Percentiles rank a stretch among this genome's conserved stretches.
Conservation (phyloP, 257 asterid genomes). For the Solanum sejunctum region DNA sequence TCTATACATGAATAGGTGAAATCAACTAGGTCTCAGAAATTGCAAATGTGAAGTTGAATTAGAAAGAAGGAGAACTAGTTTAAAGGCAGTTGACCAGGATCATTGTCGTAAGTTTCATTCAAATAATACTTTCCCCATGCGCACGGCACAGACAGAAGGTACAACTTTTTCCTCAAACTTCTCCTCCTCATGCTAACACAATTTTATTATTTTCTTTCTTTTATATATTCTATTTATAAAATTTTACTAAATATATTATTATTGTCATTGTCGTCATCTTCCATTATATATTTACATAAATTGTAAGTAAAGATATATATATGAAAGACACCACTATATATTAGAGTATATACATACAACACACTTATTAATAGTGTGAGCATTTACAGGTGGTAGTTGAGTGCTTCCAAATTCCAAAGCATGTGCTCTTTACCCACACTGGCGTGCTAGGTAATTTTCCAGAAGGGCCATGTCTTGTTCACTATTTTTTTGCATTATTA, state of each 20-base stretch:
- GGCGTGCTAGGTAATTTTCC: background rate
- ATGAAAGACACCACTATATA: background rate
- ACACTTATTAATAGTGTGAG: background rate
- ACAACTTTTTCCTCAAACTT: constrained; percentile 14
- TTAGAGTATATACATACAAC: background rate
- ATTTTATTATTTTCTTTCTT: background rate
- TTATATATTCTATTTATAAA: no score
- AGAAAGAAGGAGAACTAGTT: background rate
- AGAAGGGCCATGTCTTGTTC: background rate
- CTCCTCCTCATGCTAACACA: background rate
- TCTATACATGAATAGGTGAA: background rate
- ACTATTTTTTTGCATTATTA: background rate
- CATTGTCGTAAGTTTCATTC: constrained; percentile 8
- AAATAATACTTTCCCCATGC: constrained; percentile 8
- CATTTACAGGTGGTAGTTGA: constrained; percentile 1
- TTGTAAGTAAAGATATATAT: background rate
- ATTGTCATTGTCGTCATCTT: no score
- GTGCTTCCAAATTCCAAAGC: constrained; percentile 4
- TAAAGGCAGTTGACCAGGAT: constrained; percentile 34
- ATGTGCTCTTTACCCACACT: background rate
- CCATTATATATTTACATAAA: background rate
- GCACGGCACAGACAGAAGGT: constrained; percentile 10
- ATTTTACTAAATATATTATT: no score
- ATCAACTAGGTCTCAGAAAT: background rate
- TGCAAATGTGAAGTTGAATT: background rate